These are phyloP conservation scores for Blastobotrys niveus DNA, from an alignment of 1,139 yeast species.

Conservation along the genomic window DNA sequence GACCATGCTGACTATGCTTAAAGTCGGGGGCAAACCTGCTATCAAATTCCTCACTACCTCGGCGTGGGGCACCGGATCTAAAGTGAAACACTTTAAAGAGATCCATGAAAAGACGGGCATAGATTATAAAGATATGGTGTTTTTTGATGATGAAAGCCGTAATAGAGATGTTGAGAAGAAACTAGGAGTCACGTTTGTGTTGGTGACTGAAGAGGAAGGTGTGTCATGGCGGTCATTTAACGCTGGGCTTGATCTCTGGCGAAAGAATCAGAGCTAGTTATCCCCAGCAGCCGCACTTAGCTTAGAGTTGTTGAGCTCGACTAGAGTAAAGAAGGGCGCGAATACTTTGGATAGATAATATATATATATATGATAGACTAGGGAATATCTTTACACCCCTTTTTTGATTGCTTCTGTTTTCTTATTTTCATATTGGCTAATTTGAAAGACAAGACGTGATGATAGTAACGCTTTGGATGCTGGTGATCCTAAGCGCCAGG, in stretches of 20 bases:
- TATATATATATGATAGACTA: too few relatives aligned
- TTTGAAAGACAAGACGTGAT: too few relatives aligned
- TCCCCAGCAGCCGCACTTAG: too few relatives aligned
- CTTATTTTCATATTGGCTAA: too few relatives aligned
- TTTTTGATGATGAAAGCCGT: conserved; percentile 65
- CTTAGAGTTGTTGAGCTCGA: too few relatives aligned
- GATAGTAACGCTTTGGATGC: too few relatives aligned
- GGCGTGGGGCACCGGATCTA: conserved; percentile 68
- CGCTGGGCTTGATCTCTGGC: conserved; percentile 21
- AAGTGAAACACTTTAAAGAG: conserved; percentile 50
- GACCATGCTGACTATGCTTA: conserved; percentile 46
- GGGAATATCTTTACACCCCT: too few relatives aligned
- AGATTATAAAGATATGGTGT: conserved; percentile 46
- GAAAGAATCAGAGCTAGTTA: conserved; percentile 10
- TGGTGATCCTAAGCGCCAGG: too few relatives aligned
- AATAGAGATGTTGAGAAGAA: conserved; percentile 55
- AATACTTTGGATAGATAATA: too few relatives aligned
- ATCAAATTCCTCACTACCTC: conserved; percentile 45
- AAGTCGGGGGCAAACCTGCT: conserved; percentile 46
- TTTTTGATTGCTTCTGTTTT: too few relatives aligned
- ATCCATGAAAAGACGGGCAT: conserved; percentile 46
- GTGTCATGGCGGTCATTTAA: conserved; percentile 47
- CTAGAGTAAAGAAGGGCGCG: too few relatives aligned
- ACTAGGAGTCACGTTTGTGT: conserved; percentile 57
- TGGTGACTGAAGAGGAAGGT: conserved; percentile 46